Evolutionary conservation across 345 rosid species (phyloP).

Genomic region (Rhodamnia argentea): DNA sequence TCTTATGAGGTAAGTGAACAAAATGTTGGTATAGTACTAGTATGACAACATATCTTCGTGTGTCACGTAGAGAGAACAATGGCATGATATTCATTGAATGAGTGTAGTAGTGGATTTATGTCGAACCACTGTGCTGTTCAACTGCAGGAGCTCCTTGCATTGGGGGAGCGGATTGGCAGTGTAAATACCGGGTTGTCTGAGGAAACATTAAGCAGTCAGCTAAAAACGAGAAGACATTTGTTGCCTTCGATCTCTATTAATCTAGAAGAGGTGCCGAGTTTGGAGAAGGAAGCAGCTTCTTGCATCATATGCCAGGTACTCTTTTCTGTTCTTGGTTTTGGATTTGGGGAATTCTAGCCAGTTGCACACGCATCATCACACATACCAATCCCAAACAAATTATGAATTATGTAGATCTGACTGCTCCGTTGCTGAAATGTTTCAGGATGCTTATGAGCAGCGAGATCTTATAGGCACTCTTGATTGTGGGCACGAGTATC

Average conservation of each 20-base stretch:
- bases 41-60: not conserved
- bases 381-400: not conserved
- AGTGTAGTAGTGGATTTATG: not conserved
- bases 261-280: conserved; percentile 44
- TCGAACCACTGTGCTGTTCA: not conserved
- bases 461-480: conserved; percentile 51
- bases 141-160: conserved; percentile 73
- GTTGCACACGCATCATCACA: not conserved
- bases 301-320: conserved; percentile 91
- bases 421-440: not conserved
- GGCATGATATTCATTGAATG: not conserved
- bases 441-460: conserved; percentile 53
- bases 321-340: not conserved
- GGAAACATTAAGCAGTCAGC: conserved; percentile 27
- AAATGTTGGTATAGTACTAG: not conserved
- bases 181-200: conserved; percentile 80
- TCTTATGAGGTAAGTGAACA: conserved; percentile 59
- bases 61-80: not conserved
- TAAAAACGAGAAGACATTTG: conserved; percentile 41
- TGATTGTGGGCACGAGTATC: conserved; percentile 74
- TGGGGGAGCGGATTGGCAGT: conserved; percentile 71
- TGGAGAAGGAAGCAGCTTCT: conserved; percentile 47
- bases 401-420: not conserved
- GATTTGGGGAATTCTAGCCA: not conserved
- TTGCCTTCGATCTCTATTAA: conserved; percentile 25